Evolutionary conservation across 1,139 yeast species (phyloP), one percentile per base, ranked within the genome.

Genomic region (Trichomonascaceae sp.): DNA sequence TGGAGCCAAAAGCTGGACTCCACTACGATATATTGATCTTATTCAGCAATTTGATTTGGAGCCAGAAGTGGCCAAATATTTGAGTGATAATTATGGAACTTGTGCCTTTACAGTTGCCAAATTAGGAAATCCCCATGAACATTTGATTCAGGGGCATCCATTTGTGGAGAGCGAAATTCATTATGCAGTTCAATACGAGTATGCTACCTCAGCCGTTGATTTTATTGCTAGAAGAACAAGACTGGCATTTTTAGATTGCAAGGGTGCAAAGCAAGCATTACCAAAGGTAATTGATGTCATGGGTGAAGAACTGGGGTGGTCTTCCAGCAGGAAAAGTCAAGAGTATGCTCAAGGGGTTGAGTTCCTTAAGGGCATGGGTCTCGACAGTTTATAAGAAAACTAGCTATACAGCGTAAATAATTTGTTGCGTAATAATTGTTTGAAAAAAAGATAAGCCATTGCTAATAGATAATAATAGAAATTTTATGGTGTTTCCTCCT

Each of bases 181-280:
- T 66, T 91, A 90, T 73, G 85, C 91, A 10, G 78, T 90, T 65
- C 75, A 82, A 61, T 81, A 88, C 72, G 98, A 91, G 75, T 89
- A 89, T 69, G 83, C 90, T 50, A 80, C 95, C 72, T 87, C 93
- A 12, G 95, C 96, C 51, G 74, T 85, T 56, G 98, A 91, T 71
- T 90, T 91, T 78, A 78, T 91, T 61, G 90, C 96, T 55, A 85
- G 98, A 76, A 85, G 98, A 77, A 85, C 95, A 54, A 84, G 98
- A 73, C 82, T 89, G 69, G 96, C 96, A 1, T 91, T 90, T 76
- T 77, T 91, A 68, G 91, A 91, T 73, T 89, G 95, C 49, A 83
- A 83, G 70, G 93, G 87, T 62, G 96, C 98, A 30, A 74, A 84
- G 60, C 78, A 74, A 57, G 88, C 95, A 12, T 84, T 91, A 54